Percentiles rank a stretch among this genome's conserved stretches.
phyloP scores from a whole-genome alignment of 139 green algal genomes.

The Pycnococcus provasolii region DNA sequence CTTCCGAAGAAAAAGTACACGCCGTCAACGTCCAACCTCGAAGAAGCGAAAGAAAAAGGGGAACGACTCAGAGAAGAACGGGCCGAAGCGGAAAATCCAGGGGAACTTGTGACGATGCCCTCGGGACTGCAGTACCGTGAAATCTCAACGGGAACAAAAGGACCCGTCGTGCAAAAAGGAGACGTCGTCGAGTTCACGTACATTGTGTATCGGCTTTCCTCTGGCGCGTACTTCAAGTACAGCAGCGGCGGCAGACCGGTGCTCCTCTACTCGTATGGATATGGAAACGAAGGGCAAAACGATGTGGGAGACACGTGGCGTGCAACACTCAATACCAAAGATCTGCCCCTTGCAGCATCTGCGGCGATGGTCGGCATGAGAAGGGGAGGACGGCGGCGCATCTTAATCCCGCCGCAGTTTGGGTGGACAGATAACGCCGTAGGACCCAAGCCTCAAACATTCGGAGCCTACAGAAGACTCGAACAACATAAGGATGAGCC shows the following conservation, averaged over 20 bases:
- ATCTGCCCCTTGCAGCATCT: constrained; percentile 40
- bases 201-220: constrained; percentile 53
- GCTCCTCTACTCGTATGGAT: constrained; percentile 47
- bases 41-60: not conserved
- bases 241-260: constrained; percentile 54
- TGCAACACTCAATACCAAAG: constrained; percentile 8
- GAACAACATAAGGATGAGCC: constrained; percentile 44
- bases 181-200: constrained; percentile 35
- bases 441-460: constrained; percentile 34
- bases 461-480: constrained; percentile 45
- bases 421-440: constrained; percentile 43
- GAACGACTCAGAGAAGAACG: not conserved
- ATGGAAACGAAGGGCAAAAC: constrained; percentile 42
- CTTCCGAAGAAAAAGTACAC: not conserved
- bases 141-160: constrained; percentile 29
- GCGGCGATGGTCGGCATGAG: constrained; percentile 48
- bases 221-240: constrained; percentile 60
- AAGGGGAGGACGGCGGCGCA: constrained; percentile 39
- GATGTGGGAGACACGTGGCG: constrained; percentile 9
- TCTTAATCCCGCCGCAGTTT: constrained; percentile 44
- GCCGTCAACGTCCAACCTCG: not conserved
- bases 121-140: constrained; percentile 42
- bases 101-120: constrained; percentile 37
- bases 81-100: constrained; percentile 43
- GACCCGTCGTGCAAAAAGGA: constrained; percentile 15